Evolutionary conservation across 2,329 filamentous ascomycete genomes (phyloP).

Genomic region (Byssochlamys sp.): DNA sequence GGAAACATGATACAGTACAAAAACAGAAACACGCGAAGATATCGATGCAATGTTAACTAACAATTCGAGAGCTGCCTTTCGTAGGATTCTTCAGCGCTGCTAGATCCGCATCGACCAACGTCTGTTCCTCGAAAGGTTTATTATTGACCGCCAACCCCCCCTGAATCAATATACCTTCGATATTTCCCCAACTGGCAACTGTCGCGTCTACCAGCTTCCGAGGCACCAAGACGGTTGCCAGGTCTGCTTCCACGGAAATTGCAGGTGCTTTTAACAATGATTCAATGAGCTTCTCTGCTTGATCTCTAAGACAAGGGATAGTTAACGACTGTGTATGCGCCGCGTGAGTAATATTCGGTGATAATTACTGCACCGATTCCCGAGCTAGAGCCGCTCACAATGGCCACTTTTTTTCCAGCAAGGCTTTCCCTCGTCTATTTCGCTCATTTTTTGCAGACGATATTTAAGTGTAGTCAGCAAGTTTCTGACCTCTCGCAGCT

Average conservation of each 20-base stretch:
- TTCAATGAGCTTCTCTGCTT: constrained; percentile 20
- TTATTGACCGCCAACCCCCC: constrained; percentile 32
- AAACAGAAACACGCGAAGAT: constrained; percentile 20
- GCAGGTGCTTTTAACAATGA: constrained; percentile 18
- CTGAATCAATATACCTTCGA: constrained; percentile 33
- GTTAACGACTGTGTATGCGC: constrained; percentile 42
- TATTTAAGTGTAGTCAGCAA: background rate
- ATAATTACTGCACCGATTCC: constrained; percentile 41
- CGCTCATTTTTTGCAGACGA: background rate
- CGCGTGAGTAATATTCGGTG: constrained; percentile 36
- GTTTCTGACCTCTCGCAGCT: background rate
- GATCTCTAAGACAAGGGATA: constrained; percentile 30
- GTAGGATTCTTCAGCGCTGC: constrained; percentile 31
- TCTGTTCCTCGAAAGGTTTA: constrained; percentile 25
- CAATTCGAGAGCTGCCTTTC: constrained; percentile 26
- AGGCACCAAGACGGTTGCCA: constrained; percentile 31
- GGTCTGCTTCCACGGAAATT: constrained; percentile 36
- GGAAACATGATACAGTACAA: too few relatives aligned
- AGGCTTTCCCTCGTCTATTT: background rate
- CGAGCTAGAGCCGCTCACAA: constrained; percentile 39
- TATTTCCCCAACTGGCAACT: constrained; percentile 22
- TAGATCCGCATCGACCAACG: constrained; percentile 14
- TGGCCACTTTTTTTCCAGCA: constrained; percentile 28
- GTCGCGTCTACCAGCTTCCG: constrained; percentile 27
- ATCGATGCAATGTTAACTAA: constrained; percentile 39